Evolutionary conservation across 1,284 basidiomycete species (phyloP), one percentile per base, ranked within the genome.

Genomic region (Phylloporus gajari): DNA sequence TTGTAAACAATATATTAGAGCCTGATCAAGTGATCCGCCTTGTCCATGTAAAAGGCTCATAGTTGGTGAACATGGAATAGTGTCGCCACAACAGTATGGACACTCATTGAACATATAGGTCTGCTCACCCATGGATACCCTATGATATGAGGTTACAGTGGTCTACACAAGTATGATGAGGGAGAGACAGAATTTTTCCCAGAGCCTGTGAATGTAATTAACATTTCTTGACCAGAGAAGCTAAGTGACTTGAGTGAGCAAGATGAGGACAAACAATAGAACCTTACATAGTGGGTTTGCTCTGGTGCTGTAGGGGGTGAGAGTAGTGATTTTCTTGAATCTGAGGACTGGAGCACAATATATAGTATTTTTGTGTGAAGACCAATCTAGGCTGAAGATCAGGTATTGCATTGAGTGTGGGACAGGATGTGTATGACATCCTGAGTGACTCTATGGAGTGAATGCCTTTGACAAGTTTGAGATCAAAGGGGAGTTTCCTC

Each of bases 1-100:
- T 97, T 97, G 71, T 97, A 89, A 40, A 99, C 97, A 79, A 99
- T 97, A 70, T 99, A 98, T 83, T 99, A 98, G 78, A 99, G 89
- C 80, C 99, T 98, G 75, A 99, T 97, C 98, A 99, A 99, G 67
- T 98, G 88, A 84, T 99, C 98, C 1, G 98, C 98, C 85, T 99
- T 98, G 84, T 99, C 98, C 91, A 99, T 96, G 81, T 97, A 99
- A 8, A 99, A 86, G 82, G 99, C 84, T 95, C 95, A 91, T 95
- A 97, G 76, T 93, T 94, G 72, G 96, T 94, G 76, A 99, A 93
- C 3, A 93, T 95, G 78, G 99, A 94, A 75, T 93, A 97, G 97
- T 4, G 98, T 99, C 48, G 98, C 98, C 53, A 99, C 95, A 74
- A 99, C 96, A 75, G 99, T 93, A 82, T 99, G 98, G 64, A 99